A percentile compares a stretch with the other conserved stretches of the same genome.
These are phyloP conservation scores for Lactarius deliciosus DNA, from an alignment of 768 basidiomycete genomes.

Conservation along the genomic window DNA sequence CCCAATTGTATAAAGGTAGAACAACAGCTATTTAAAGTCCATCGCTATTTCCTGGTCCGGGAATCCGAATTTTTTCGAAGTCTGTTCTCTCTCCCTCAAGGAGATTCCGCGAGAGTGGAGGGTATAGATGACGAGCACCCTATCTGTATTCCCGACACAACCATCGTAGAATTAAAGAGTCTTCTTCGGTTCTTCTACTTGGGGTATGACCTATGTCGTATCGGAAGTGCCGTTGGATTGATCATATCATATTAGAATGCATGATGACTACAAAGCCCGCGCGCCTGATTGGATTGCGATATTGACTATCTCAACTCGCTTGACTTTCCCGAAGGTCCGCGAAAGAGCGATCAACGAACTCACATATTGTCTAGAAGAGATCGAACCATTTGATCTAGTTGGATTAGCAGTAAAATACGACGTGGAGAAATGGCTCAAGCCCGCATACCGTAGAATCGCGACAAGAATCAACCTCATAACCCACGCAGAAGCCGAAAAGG, in stretches of 20 bases:
- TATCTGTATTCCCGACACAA: constrained; percentile 24
- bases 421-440: constrained; percentile 31
- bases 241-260: constrained; percentile 14
- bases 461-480: neutral
- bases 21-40: constrained; percentile 24
- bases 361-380: neutral
- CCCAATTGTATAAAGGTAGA: constrained; percentile 18
- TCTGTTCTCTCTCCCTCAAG: constrained; percentile 28
- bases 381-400: constrained; percentile 28
- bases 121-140: constrained; percentile 30
- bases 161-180: constrained; percentile 21
- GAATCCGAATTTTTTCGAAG: constrained; percentile 28
- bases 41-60: constrained; percentile 27
- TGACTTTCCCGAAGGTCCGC: constrained; percentile 23
- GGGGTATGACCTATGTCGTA: constrained; percentile 16
- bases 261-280: constrained; percentile 10
- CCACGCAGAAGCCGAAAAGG: neutral
- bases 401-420: constrained; percentile 27
- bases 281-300: constrained; percentile 28
- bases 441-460: constrained; percentile 16
- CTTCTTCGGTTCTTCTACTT: constrained; percentile 30
- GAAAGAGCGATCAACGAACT: constrained; percentile 26
- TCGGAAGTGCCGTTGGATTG: neutral
- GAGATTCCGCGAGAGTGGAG: constrained; percentile 22
- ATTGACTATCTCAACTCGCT: constrained; percentile 26